A percentile compares a stretch with the other conserved stretches of the same genome.
phyloP scores from a whole-genome alignment of 495 filamentous ascomycete genomes.

The Neurospora sp. region DNA sequence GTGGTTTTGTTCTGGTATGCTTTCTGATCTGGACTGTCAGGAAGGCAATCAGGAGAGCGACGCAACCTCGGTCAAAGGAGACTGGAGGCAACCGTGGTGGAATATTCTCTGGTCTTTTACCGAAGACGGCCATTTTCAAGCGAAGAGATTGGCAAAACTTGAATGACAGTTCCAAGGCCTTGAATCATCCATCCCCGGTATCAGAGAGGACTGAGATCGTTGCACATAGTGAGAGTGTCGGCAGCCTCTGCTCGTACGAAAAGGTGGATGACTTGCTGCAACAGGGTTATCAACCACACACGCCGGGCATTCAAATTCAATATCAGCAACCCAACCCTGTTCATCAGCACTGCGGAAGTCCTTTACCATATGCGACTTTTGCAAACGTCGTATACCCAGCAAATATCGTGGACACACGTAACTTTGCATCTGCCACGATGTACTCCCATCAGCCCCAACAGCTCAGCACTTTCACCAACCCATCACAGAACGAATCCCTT shows the following conservation, averaged over 20 bases:
- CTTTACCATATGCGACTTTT: neutral
- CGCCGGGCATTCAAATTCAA: neutral
- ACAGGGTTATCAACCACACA: neutral
- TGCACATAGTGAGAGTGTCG: neutral
- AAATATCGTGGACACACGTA: neutral
- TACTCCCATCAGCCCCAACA: neutral
- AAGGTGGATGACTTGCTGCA: neutral
- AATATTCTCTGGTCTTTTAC: neutral
- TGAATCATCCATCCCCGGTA: neutral
- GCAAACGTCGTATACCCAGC: neutral
- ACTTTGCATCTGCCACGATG: neutral
- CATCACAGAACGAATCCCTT: neutral
- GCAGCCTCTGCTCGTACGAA: neutral
- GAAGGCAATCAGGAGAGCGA: constrained; percentile 21
- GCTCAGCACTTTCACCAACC: neutral
- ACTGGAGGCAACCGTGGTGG: neutral
- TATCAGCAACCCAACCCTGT: neutral
- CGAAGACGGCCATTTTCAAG: constrained; percentile 6
- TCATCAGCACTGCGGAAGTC: neutral
- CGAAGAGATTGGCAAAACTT: constrained; percentile 13
- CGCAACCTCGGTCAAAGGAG: constrained; percentile 11
- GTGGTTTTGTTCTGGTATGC: constrained; percentile 31
- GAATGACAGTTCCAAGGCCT: constrained; percentile 1
- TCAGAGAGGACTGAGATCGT: neutral
- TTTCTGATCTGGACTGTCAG: constrained; percentile 30